These are phyloP conservation scores for Neofusicoccum cordaticola DNA, from an alignment of 2,329 filamentous ascomycete species.

Conservation along the genomic window DNA sequence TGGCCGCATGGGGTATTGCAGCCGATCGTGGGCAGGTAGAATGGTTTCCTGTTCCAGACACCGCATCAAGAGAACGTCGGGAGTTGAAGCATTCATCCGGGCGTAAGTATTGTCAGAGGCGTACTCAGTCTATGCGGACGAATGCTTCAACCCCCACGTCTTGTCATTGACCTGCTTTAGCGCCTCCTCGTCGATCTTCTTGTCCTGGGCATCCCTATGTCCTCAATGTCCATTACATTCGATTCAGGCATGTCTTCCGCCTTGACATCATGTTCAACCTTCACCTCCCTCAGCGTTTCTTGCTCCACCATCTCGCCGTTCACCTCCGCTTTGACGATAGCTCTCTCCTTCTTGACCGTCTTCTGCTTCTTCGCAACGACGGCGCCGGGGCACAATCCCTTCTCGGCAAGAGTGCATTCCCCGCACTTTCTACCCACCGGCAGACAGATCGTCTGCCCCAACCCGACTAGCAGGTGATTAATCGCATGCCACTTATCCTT, in stretches of 20 bases:
- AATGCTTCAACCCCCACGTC: not conserved
- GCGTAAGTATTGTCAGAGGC: not conserved
- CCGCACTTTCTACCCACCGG: slow-evolving; percentile 79
- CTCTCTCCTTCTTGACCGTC: slow-evolving; percentile 47
- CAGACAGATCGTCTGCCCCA: slow-evolving; percentile 83
- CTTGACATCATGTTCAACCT: slow-evolving; percentile 27
- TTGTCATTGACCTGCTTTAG: not conserved
- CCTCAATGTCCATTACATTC: slow-evolving; percentile 20
- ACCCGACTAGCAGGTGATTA: slow-evolving; percentile 81
- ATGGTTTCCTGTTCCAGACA: not conserved
- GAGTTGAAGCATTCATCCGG: not conserved
- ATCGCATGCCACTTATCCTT: slow-evolving; percentile 86
- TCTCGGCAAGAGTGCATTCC: slow-evolving; percentile 75
- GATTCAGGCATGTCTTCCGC: slow-evolving; percentile 24
- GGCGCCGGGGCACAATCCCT: slow-evolving; percentile 66
- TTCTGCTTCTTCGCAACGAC: slow-evolving; percentile 45
- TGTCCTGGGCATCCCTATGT: slow-evolving; percentile 16
- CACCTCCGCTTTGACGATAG: slow-evolving; percentile 35
- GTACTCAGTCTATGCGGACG: not conserved
- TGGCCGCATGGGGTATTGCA: not conserved
- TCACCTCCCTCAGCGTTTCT: slow-evolving; percentile 24
- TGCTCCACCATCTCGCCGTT: slow-evolving; percentile 30
- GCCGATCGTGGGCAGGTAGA: not conserved
- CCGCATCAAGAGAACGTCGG: not conserved
- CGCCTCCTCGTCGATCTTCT: not conserved